Base-by-base conservation (phyloP, 2,329 filamentous ascomycete genomes). In the Proliferodiscus dingleyae region DNA sequence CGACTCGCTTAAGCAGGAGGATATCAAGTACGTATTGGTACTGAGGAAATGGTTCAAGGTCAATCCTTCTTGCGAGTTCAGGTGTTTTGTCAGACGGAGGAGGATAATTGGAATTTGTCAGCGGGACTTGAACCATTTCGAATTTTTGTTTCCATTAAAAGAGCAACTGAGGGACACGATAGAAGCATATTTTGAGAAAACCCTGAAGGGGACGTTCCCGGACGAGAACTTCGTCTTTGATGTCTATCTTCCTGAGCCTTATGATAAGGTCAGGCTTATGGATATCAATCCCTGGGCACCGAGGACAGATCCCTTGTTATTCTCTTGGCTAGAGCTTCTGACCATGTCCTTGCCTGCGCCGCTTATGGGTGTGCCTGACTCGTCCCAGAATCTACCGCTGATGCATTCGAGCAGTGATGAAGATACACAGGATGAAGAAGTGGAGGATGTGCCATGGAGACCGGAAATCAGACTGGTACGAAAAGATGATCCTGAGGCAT, bases 271-370 rank as follows among this genome's bases (percentile, higher is more conserved):
- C 66, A 87, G 94, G 2, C 72, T 98, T 9, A 84, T 98, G 39
- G 93, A 98, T 63, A 86, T 98, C 61, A 97, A 97, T 61, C 89
- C 93, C 0, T 98, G 91, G 88, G 91, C 91, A 1, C 78, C 81
- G 33, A 75, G 88, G 49, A 98, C 93, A 0, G 93, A 98, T 68
- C 85, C 87, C 4, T 67, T 97, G 36, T 72, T 96, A 1, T 98
- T 95, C 64, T 84, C 82, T 34, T 98, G 93, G 93, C 64, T 85
- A 50, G 91, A 97, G 68, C 73, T 98, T 32, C 71, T 97, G 47
- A 81, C 78, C 0, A 77, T 88, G 69, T 73, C 81, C 28, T 80
- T 86, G 7, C 75, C 79, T 1, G 64, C 68, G 34, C 77, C 78
- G 1, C 63, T 82, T 13, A 70, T 82, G 22, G 79, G 79, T 1